Evolutionary conservation across 2,329 filamentous ascomycete species (phyloP).

Genomic region (Colletotrichum incanum): DNA sequence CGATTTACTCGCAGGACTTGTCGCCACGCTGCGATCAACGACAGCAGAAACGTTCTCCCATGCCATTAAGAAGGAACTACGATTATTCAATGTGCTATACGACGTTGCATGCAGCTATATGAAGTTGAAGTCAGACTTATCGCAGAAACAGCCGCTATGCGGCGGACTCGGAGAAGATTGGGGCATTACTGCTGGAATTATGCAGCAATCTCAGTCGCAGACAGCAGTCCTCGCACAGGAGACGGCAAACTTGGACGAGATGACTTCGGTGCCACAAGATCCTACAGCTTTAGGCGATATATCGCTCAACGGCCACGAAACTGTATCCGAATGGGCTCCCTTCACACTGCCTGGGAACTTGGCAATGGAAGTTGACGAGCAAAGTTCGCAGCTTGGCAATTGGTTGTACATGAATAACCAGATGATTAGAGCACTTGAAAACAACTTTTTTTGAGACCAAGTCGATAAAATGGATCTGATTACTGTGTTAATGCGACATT

Average conservation of each 20-base stretch:
- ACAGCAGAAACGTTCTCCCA: not conserved
- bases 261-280: not conserved
- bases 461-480: not conserved
- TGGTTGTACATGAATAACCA: slow-evolving; percentile 45
- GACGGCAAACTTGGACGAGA: not conserved
- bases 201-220: not conserved
- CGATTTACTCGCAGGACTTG: slow-evolving; percentile 43
- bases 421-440: slow-evolving; percentile 44
- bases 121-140: slow-evolving; percentile 35
- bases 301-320: not conserved
- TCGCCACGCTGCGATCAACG: slow-evolving; percentile 40
- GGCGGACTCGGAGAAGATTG: not conserved
- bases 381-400: slow-evolving; percentile 40
- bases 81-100: no score
- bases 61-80: no score
- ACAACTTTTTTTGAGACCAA: slow-evolving; percentile 18
- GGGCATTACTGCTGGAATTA: not conserved
- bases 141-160: not conserved
- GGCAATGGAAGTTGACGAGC: slow-evolving; percentile 42
- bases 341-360: slow-evolving; percentile 20
- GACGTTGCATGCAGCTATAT: no score
- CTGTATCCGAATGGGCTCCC: not conserved
- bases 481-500: no score
- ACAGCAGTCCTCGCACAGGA: not conserved
- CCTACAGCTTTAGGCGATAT: not conserved